phyloP scores from a whole-genome alignment of 202 grass and related monocot genomes.

The Tripidium arundinaceum region DNA sequence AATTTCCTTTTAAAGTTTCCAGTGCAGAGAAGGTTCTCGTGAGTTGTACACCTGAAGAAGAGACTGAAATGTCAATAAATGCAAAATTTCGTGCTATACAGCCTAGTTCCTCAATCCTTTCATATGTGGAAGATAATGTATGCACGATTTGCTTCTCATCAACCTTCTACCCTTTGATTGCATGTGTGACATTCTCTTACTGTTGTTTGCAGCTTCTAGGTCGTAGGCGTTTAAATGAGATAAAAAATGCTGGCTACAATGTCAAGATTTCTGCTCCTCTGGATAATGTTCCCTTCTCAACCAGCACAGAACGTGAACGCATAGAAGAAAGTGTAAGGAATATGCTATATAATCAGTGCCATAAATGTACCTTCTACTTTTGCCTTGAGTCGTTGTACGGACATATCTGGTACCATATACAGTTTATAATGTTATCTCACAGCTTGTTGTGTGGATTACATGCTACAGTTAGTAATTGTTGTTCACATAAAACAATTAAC shows the following conservation, averaged over 20 bases:
- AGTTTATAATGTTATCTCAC: constrained; percentile 5
- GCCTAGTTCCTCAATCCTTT: constrained; percentile 63
- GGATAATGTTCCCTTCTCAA: constrained; percentile 87
- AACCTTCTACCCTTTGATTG: background rate
- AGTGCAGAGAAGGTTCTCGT: constrained; percentile 44
- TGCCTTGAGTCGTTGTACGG: background rate
- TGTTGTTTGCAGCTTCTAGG: constrained; percentile 69
- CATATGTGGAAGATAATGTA: constrained; percentile 98
- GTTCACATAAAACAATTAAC: constrained; percentile 20
- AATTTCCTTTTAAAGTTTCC: constrained; percentile 32
- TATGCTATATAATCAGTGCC: constrained; percentile 15
- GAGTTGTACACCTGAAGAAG: constrained; percentile 46
- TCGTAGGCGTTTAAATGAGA: constrained; percentile 77
- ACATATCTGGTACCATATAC: background rate
- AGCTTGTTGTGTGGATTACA: constrained; percentile 1
- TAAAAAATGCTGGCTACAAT: constrained; percentile 91
- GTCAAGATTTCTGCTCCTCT: constrained; percentile 77
- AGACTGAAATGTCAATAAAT: constrained; percentile 82
- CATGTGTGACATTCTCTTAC: constrained; percentile 9
- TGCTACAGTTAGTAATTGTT: constrained; percentile 14
- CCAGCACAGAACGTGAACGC: constrained; percentile 60
- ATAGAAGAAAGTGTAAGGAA: constrained; percentile 83
- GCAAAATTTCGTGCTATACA: constrained; percentile 87
- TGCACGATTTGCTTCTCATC: background rate
- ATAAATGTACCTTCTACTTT: constrained; percentile 24